Conservation (phyloP, 805 yeast species). For the Zygosaccharomyces bailii region DNA sequence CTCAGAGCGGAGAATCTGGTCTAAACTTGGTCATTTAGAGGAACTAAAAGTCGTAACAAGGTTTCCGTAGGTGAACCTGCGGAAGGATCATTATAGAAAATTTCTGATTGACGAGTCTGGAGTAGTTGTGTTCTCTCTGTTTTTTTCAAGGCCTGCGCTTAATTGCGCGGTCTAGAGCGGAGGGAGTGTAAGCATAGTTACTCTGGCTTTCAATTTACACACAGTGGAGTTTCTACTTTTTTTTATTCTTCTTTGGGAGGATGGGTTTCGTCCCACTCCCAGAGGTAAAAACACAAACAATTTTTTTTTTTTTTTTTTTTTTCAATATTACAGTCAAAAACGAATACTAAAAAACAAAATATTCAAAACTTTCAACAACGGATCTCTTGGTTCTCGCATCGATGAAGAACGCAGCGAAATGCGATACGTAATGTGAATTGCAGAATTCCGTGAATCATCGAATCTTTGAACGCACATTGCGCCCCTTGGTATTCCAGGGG, state of each 20-base stretch:
- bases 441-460: constrained; percentile 42
- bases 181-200: constrained; percentile 4
- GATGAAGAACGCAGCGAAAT: constrained; percentile 46
- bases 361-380: constrained; percentile 41
- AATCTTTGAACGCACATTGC: constrained; percentile 48
- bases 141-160: constrained; percentile 27
- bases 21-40: constrained; percentile 46
- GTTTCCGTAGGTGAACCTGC: constrained; percentile 42
- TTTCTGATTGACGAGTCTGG: constrained; percentile 7
- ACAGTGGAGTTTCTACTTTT: constrained; percentile 22
- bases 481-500: constrained; percentile 41
- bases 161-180: constrained; percentile 28
- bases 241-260: constrained; percentile 1
- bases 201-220: constrained; percentile 18
- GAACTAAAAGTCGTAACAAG: constrained; percentile 45
- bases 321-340: constrained; percentile 17
- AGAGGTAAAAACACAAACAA: constrained; percentile 23
- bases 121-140: neutral
- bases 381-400: constrained; percentile 46
- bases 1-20: constrained; percentile 38
- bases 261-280: constrained; percentile 16
- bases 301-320: constrained; percentile 14
- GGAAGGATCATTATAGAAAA: constrained; percentile 41
- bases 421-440: constrained; percentile 42
- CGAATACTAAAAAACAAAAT: constrained; percentile 19